Evolutionary conservation across 1,284 basidiomycete genomes (phyloP), one percentile per base, ranked within the genome.

Genomic region (Malassezia pachydermatis): DNA sequence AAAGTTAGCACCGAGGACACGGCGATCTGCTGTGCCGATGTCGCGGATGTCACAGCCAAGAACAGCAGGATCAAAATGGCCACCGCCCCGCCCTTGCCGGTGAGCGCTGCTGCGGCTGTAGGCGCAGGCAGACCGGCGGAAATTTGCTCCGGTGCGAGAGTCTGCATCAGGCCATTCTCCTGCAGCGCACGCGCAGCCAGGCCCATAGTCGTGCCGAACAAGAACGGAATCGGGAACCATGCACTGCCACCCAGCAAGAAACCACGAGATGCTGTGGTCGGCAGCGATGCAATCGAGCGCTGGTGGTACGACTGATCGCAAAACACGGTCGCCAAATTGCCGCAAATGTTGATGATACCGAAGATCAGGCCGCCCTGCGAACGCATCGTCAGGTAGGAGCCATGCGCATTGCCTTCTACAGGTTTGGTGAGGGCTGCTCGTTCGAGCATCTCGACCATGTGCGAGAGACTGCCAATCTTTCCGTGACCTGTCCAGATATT

Each of bases 11-110:
- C 69, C 5, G 75, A 74, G 1, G 83, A 80, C 0, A 81, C 79
- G 0, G 88, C 88, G 60, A 92, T 89, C 44, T 90, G 78, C 73
- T 95, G 88, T 4, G 89, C 88, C 19, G 82, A 82, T 16, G 83
- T 83, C 0, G 87, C 86, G 14, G 83, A 85, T 0, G 87, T 92
- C 56, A 92, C 61, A 6, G 64, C 65, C 16, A 71, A 58, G 51
- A 68, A 72, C 8, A 84, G 84, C 59, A 86, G 73, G 75, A 86
- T 84, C 17, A 87, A 77, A 22, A 92, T 76, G 0, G 84, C 84
- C 1, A 81, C 78, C 0, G 86, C 67, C 53, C 78, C 76, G n/a
- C 82, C 78, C 61, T 84, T 80, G 16, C 80, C 81, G 28, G 77
- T 77, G 19, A 92, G 78, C 0, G 84, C 86, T 0, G 83, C 86